phyloP scores from a whole-genome alignment of 139 green algal genomes.

The Tetraselmis chui region DNA sequence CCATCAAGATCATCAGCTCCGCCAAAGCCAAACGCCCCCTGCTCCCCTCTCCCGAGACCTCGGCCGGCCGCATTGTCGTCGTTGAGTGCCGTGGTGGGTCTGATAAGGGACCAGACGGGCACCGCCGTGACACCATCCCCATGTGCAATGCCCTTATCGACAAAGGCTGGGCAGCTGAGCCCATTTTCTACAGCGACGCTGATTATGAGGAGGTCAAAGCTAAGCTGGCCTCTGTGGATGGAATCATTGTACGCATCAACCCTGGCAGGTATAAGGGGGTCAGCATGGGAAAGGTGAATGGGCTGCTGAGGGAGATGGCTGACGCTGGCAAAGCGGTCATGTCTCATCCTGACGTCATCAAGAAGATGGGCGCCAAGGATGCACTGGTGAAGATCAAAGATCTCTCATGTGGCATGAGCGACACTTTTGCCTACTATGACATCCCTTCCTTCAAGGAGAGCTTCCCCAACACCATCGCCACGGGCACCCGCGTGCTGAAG shows the following conservation, averaged over 20 bases:
- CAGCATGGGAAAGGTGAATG: constrained; percentile 12
- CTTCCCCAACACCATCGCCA: constrained; percentile 23
- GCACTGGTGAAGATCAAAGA: constrained; percentile 28
- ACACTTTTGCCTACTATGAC: constrained; percentile 33
- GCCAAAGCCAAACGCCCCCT: not conserved
- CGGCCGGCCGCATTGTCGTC: constrained; percentile 5
- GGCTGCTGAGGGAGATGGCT: constrained; percentile 2
- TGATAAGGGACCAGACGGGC: constrained; percentile 24
- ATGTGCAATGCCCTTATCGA: constrained; percentile 34
- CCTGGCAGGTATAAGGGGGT: constrained; percentile 19
- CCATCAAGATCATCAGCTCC: constrained; percentile 8
- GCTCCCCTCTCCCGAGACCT: not conserved
- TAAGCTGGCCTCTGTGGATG: constrained; percentile 6
- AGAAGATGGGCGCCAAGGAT: constrained; percentile 27
- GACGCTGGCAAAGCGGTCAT: not conserved
- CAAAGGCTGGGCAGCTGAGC: constrained; percentile 12
- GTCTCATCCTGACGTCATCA: constrained; percentile 10
- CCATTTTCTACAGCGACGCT: constrained; percentile 21
- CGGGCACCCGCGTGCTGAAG: constrained; percentile 26
- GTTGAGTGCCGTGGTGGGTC: constrained; percentile 20
- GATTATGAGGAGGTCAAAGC: constrained; percentile 4
- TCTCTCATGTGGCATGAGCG: constrained; percentile 20
- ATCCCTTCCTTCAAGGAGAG: constrained; percentile 13
- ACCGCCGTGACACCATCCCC: constrained; percentile 26
- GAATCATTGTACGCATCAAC: constrained; percentile 26